These are phyloP conservation scores for Saccharomyces hybrid DNA, from an alignment of 1,139 yeast genomes.

Conservation along the genomic window DNA sequence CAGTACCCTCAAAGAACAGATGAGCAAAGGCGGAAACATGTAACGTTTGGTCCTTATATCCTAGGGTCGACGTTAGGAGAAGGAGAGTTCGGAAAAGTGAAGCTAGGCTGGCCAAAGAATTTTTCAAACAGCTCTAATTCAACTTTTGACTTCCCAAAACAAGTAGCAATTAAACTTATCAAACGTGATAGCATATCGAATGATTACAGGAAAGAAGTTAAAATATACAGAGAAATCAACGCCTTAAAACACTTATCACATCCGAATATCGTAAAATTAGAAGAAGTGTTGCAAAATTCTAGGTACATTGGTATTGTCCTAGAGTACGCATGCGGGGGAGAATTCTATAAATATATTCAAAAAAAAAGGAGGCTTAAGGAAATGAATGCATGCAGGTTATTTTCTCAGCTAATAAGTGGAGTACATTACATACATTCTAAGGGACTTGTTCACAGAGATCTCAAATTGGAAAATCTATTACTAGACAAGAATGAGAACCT, in stretches of 20 bases:
- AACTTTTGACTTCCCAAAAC: conserved; percentile 44
- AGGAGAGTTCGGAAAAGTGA: conserved; percentile 97
- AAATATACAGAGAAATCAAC: conserved; percentile 87
- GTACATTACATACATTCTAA: conserved; percentile 75
- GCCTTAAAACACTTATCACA: conserved; percentile 80
- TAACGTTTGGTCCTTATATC: conserved; percentile 69
- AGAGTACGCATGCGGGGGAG: conserved; percentile 97
- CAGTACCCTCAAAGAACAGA: conserved; percentile 2
- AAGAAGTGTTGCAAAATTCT: conserved; percentile 89
- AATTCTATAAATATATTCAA: conserved; percentile 84
- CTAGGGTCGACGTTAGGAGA: conserved; percentile 91
- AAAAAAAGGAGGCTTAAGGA: conserved; percentile 84
- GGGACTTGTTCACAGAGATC: conserved; percentile 66
- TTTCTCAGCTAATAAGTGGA: conserved; percentile 91
- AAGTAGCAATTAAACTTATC: conserved; percentile 89
- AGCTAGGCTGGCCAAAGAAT: conserved; percentile 72
- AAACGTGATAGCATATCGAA: conserved; percentile 78
- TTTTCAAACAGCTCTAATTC: conserved; percentile 3
- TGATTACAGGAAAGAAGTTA: conserved; percentile 75
- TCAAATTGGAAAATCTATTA: conserved; percentile 67
- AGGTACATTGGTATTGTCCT: conserved; percentile 92
- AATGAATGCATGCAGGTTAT: conserved; percentile 71
- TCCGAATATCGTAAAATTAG: conserved; percentile 87
- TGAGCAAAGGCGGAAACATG: conserved; percentile 37
- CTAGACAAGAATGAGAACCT: conserved; percentile 59